Conservation (phyloP, 202 grass and related monocot species). For the Tripidium arundinaceum region DNA sequence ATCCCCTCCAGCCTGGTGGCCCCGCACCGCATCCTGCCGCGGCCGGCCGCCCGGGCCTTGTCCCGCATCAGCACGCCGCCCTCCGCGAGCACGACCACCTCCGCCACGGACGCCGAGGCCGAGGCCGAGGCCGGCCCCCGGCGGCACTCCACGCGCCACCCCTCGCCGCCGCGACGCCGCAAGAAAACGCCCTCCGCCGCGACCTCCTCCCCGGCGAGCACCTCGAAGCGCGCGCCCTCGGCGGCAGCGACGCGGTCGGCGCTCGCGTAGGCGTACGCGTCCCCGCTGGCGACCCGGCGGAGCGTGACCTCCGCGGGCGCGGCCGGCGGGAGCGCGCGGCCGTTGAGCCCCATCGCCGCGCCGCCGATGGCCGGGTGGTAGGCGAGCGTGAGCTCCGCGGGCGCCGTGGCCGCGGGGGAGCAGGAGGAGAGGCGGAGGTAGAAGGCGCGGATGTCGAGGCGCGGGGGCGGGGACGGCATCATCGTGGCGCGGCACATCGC, state of each 20-base stretch:
- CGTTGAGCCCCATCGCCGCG: constrained; percentile 32
- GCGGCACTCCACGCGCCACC: constrained; percentile 44
- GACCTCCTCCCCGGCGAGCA: constrained; percentile 28
- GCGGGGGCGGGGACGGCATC: neutral
- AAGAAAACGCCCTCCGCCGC: constrained; percentile 41
- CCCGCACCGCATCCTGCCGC: constrained; percentile 14
- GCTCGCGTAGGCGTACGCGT: constrained; percentile 38
- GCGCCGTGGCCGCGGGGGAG: neutral
- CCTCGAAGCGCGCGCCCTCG: constrained; percentile 59
- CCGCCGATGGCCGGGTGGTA: constrained; percentile 51
- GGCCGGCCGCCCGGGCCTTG: constrained; percentile 4
- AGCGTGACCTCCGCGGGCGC: constrained; percentile 37
- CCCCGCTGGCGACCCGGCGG: neutral
- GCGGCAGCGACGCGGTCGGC: constrained; percentile 37
- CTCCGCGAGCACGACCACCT: constrained; percentile 40
- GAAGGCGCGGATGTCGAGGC: constrained; percentile 40
- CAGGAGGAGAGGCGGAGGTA: constrained; percentile 42
- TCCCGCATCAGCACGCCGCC: constrained; percentile 30
- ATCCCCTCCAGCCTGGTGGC: constrained; percentile 50
- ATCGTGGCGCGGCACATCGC: constrained; percentile 44
- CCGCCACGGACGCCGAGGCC: neutral
- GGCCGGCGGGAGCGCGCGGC: constrained; percentile 32
- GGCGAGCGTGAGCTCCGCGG: constrained; percentile 34
- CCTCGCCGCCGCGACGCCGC: neutral
- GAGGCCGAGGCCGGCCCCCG: neutral